These are phyloP conservation scores for Corchorus capsularis DNA, from an alignment of 345 rosid species.

Conservation along the genomic window DNA sequence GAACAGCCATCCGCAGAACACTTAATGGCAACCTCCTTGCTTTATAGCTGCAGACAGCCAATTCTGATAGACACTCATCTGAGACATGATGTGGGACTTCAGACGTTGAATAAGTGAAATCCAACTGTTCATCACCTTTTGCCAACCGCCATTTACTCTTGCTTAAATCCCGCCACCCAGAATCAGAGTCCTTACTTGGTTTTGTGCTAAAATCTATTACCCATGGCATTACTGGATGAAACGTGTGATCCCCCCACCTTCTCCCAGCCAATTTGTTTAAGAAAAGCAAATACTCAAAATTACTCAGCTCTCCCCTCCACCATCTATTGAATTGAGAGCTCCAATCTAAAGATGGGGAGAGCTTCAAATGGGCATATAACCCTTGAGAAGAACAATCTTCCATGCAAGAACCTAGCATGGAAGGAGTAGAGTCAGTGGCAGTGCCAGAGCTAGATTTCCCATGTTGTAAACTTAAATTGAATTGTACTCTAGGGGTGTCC, in stretches of 20 bases:
- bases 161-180: conserved; percentile 90
- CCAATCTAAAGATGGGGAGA: conserved; percentile 65
- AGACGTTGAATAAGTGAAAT: conserved; percentile 87
- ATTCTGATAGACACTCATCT: conserved; percentile 96
- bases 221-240: conserved; percentile 97
- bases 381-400: conserved; percentile 56
- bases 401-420: conserved; percentile 41
- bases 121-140: conserved; percentile 96
- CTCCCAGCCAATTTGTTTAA: conserved; percentile 85
- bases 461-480: conserved; percentile 26
- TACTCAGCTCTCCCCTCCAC: conserved; percentile 90
- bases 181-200: conserved; percentile 70
- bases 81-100: conserved; percentile 95
- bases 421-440: conserved; percentile 18
- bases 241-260: conserved; percentile 94
- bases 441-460: conserved; percentile 16
- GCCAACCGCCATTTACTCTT: conserved; percentile 97
- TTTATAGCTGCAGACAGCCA: conserved; percentile 98
- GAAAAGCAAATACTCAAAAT: conserved; percentile 84
- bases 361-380: conserved; percentile 64
- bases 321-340: conserved; percentile 61
- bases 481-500: conserved; percentile 38
- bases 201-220: conserved; percentile 85
- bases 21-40: conserved; percentile 93
- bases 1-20: conserved; percentile 81